Conservation (phyloP, 257 asterid genomes). For the Salvia rosmarinus region DNA sequence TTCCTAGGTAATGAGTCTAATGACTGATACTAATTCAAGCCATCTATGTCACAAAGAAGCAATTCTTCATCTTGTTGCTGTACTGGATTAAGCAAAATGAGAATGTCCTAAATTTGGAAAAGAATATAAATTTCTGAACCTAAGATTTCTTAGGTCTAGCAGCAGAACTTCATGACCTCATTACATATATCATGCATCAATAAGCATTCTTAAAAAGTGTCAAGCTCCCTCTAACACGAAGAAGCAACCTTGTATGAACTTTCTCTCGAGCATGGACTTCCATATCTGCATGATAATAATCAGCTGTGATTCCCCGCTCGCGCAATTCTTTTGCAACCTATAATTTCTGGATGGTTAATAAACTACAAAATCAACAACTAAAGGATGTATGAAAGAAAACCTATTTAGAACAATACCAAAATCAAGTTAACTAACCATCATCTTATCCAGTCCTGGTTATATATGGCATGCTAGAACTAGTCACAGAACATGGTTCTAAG, state of each 20-base stretch:
- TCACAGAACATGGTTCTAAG: slow-evolving; percentile 8
- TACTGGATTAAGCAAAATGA: slow-evolving; percentile 19
- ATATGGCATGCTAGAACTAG: slow-evolving; percentile 15
- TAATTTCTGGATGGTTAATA: slow-evolving; percentile 29
- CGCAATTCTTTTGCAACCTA: slow-evolving; percentile 92
- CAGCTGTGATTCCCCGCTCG: slow-evolving; percentile 79
- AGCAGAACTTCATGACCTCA: slow-evolving; percentile 15
- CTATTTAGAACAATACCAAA: slow-evolving; percentile 20
- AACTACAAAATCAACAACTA: slow-evolving; percentile 26
- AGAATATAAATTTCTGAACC: neutral
- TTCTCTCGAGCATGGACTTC: slow-evolving; percentile 83
- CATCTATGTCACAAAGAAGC: neutral
- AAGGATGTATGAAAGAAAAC: slow-evolving; percentile 9
- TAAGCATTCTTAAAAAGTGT: slow-evolving; percentile 34
- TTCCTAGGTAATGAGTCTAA: neutral
- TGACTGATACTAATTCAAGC: slow-evolving; percentile 6
- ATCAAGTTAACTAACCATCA: slow-evolving; percentile 7
- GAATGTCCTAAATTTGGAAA: slow-evolving; percentile 24
- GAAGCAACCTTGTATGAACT: slow-evolving; percentile 68
- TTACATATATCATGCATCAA: slow-evolving; percentile 20
- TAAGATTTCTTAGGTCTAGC: slow-evolving; percentile 2
- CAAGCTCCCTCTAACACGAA: slow-evolving; percentile 29
- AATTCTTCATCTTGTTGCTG: slow-evolving; percentile 16
- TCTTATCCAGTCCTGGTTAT: slow-evolving; percentile 10
- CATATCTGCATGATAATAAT: slow-evolving; percentile 94